Evolutionary conservation across 1,139 yeast genomes (phyloP), one percentile per base, ranked within the genome.

Genomic region (Taphrina pruni): DNA sequence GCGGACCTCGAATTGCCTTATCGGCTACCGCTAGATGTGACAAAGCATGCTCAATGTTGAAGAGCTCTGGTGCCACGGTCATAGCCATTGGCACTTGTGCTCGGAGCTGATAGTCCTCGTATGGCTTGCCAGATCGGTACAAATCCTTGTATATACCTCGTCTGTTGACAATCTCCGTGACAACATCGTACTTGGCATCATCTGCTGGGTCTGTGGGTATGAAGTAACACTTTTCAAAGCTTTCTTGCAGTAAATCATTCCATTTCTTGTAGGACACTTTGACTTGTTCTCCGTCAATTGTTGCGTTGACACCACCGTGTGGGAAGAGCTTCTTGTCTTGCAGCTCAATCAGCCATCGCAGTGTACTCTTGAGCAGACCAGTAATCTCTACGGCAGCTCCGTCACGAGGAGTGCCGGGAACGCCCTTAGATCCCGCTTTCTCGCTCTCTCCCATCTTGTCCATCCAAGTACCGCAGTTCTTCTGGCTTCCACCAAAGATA

Each of bases 391-490:
- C 83, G 1, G 97, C 97, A 1, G 97, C 97, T 56, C 99, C 99
- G 78, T 93, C 97, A 77, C 99, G 85, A 48, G 99, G 98, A 0
- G 99, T 94, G 1, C 98, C 99, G 0, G 99, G 99, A 52, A 85
- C 82, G 17, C 99, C 99, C 75, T 88, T 89, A 71, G 87, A 88
- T 0, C 90, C 89, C 0, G 99, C 97, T 71, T 79, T 81, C 65
- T 79, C 86, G 76, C 97, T 90, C 80, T 94, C 99, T 26, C 99
- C 99, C 98, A 94, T 94, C 80, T 94, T 94, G 79, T 94, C 99
- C 97, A 93, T 94, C 99, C 99, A 94, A 0, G 99, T 94, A 32
- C 99, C 99, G 81, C 99, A 94, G 76, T 94, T 94, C 78, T 80
- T 85, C 77, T 89, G 96, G 68, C 90, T 90, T 0, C 99, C 99